phyloP scores from a whole-genome alignment of 1,139 yeast genomes.

The Suhomyces taliae region DNA sequence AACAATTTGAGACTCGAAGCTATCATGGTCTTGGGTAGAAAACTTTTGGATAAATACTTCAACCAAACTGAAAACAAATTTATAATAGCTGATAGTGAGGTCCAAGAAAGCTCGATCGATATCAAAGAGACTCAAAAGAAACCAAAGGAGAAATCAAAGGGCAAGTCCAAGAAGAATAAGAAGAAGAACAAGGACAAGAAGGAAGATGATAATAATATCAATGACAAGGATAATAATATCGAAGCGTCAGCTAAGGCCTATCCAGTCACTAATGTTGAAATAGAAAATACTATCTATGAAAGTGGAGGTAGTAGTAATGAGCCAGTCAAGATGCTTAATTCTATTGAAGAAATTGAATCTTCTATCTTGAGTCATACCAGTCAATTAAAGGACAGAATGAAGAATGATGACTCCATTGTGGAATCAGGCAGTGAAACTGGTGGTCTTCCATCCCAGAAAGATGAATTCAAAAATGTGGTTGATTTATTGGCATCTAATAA shows the following conservation, averaged over 20 bases:
- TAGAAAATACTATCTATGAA: constrained; percentile 4
- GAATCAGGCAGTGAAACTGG: constrained; percentile 8
- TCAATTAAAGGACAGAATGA: constrained; percentile 16
- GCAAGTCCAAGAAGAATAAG: neutral
- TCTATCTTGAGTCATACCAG: constrained; percentile 30
- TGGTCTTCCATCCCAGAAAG: constrained; percentile 1
- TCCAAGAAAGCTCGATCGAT: constrained; percentile 8
- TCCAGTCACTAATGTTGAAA: neutral
- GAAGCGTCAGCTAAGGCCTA: neutral
- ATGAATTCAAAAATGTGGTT: constrained; percentile 20
- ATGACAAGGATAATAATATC: neutral
- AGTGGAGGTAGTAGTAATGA: neutral
- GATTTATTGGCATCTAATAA: constrained; percentile 16
- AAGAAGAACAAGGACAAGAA: constrained; percentile 7
- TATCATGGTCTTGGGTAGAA: constrained; percentile 19
- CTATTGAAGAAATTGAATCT: constrained; percentile 34
- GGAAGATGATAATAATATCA: constrained; percentile 2
- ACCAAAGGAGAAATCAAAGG: neutral
- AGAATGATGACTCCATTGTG: constrained; percentile 3
- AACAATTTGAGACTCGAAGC: constrained; percentile 26
- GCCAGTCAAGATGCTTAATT: constrained; percentile 15
- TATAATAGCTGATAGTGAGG: neutral
- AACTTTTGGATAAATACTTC: constrained; percentile 13
- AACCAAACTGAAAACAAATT: constrained; percentile 12
- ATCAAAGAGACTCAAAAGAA: constrained; percentile 12